These are phyloP conservation scores for Conticribra weissflogii DNA, from an alignment of 108 stramenopile genomes.

Conservation along the genomic window DNA sequence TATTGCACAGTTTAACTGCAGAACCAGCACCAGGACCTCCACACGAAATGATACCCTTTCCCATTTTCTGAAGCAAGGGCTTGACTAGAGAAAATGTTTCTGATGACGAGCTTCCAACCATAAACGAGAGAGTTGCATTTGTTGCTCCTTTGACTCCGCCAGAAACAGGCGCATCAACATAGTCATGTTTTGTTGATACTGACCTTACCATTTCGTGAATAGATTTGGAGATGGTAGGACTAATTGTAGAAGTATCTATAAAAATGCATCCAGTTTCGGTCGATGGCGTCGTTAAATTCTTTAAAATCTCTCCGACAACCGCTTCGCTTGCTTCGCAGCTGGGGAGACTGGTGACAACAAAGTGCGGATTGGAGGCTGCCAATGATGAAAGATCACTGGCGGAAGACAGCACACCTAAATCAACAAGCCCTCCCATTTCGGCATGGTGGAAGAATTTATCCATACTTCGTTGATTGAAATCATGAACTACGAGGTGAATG, in stretches of 20 bases:
- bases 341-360: conserved; percentile 39
- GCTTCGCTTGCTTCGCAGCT: conserved; percentile 40
- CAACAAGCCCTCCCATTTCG: conserved; percentile 12
- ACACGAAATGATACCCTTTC: conserved; percentile 74
- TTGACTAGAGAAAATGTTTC: conserved; percentile 49
- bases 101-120: conserved; percentile 76
- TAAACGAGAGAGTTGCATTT: conserved; percentile 92
- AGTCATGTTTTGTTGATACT: conserved; percentile 29
- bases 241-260: conserved; percentile 44
- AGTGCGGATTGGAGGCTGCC: conserved; percentile 35
- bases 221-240: conserved; percentile 25
- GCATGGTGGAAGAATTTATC: conserved; percentile 18
- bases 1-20: conserved; percentile 93
- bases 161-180: conserved; percentile 92
- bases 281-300: conserved; percentile 11
- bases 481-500: conserved; percentile 35
- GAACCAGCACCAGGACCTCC: conserved; percentile 85
- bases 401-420: conserved; percentile 3
- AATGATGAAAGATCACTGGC: conserved; percentile 25
- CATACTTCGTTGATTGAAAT: conserved; percentile 28
- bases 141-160: conserved; percentile 92
- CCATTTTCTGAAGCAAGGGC: conserved; percentile 77
- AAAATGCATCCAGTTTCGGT: conserved; percentile 23
- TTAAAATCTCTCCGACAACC: conserved; percentile 25
- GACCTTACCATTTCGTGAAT: conserved; percentile 38